Conservation (phyloP, 768 basidiomycete species). For the Arthromyces matolae region DNA sequence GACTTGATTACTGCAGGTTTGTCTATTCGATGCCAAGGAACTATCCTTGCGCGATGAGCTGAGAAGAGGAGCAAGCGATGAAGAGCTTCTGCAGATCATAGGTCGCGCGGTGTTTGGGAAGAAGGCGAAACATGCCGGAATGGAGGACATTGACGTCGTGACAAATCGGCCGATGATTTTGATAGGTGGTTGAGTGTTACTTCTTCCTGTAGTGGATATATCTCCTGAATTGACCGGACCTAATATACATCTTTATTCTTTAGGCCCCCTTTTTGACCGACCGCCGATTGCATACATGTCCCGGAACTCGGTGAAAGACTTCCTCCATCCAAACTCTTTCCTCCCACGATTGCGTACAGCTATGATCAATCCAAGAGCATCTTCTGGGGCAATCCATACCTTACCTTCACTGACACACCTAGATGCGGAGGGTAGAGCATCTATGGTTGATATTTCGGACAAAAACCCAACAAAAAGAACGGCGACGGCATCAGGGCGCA, state of each 20-base stretch:
- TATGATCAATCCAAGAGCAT: slow-evolving; percentile 10
- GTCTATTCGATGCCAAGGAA: slow-evolving; percentile 82
- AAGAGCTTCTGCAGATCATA: slow-evolving; percentile 56
- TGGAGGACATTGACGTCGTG: slow-evolving; percentile 75
- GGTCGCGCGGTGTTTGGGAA: slow-evolving; percentile 65
- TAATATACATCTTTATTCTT: slow-evolving; percentile 13
- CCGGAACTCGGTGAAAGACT: too few relatives aligned
- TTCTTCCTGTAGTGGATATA: slow-evolving; percentile 23
- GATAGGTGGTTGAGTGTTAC: slow-evolving; percentile 82
- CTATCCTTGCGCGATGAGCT: slow-evolving; percentile 77
- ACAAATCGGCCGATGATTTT: slow-evolving; percentile 88
- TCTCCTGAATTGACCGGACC: slow-evolving; percentile 14
- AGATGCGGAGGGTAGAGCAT: slow-evolving; percentile 63
- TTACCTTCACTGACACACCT: slow-evolving; percentile 59
- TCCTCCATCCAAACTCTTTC: too few relatives aligned
- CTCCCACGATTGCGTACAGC: background rate
- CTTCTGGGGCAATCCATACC: slow-evolving; percentile 24
- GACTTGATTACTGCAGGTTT: slow-evolving; percentile 49
- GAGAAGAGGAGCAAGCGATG: slow-evolving; percentile 61
- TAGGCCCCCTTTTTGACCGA: slow-evolving; percentile 10
- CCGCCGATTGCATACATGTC: background rate
- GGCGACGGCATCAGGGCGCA: slow-evolving; percentile 74
- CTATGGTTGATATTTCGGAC: slow-evolving; percentile 78
- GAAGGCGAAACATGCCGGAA: slow-evolving; percentile 79
- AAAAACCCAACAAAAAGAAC: slow-evolving; percentile 60